Conservation (phyloP, 306 rosid genomes). For the apple (Malus domestica) region DNA sequence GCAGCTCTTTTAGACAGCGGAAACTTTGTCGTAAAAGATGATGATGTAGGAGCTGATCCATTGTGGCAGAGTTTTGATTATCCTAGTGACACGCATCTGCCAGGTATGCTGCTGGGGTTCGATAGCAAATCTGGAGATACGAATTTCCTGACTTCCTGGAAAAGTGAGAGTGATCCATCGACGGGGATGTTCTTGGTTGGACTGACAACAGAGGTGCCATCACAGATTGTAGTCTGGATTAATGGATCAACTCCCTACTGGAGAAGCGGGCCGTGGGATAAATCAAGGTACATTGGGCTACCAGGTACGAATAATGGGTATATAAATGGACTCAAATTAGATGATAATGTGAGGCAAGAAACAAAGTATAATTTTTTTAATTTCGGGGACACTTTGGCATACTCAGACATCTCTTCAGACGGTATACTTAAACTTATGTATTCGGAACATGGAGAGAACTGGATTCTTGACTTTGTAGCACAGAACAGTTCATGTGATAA, state of each 20-base stretch:
- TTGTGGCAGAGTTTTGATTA: constrained; percentile 47
- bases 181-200: constrained; percentile 20
- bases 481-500: not conserved
- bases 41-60: constrained; percentile 5
- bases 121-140: no score
- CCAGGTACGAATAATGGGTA: constrained; percentile 18
- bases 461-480: not conserved
- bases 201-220: constrained; percentile 17
- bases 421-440: not conserved
- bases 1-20: constrained; percentile 35
- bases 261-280: constrained; percentile 63
- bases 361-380: constrained; percentile 20
- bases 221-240: constrained; percentile 28
- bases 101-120: no score
- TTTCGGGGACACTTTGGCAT: not conserved
- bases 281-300: constrained; percentile 32
- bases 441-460: not conserved
- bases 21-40: constrained; percentile 23
- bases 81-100: constrained; percentile 20
- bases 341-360: constrained; percentile 17
- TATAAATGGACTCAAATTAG: constrained; percentile 14
- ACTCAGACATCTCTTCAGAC: constrained; percentile 9
- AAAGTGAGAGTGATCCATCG: constrained; percentile 37
- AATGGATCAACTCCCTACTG: constrained; percentile 27
- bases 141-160: constrained; percentile 29